A percentile compares a stretch with the other conserved stretches of the same genome.
These are phyloP conservation scores for Trichoderma lentiforme DNA, from an alignment of 2,329 filamentous ascomycete species.

Conservation along the genomic window DNA sequence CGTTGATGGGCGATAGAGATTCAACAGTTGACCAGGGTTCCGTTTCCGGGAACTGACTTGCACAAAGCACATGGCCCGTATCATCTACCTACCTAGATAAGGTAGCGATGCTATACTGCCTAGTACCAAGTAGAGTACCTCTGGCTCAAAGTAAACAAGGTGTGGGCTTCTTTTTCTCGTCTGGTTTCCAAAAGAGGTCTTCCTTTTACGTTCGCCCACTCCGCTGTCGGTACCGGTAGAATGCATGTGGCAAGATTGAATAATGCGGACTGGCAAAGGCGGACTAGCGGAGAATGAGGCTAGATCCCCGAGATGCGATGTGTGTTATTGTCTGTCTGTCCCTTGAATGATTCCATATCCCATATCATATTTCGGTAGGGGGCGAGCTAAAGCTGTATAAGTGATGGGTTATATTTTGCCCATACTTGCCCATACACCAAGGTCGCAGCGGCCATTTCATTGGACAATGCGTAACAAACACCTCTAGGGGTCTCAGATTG, in stretches of 20 bases:
- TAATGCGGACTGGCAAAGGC: background rate
- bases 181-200: background rate
- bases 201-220: background rate
- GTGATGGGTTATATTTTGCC: constrained; percentile 2
- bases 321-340: background rate
- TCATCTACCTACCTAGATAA: background rate
- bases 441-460: background rate
- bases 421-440: background rate
- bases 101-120: background rate
- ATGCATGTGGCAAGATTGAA: background rate
- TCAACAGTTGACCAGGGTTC: background rate
- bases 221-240: background rate
- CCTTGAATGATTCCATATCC: background rate
- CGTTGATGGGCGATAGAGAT: background rate
- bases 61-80: background rate
- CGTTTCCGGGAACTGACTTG: background rate
- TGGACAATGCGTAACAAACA: background rate
- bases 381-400: background rate
- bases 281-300: background rate
- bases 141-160: background rate
- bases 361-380: background rate
- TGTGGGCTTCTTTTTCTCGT: background rate
- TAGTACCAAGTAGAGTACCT: background rate
- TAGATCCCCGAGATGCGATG: background rate
- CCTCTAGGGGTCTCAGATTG: background rate